Evolutionary conservation across 177 flowering plant genomes (phyloP).

Genomic region (Vitis hybrid): DNA sequence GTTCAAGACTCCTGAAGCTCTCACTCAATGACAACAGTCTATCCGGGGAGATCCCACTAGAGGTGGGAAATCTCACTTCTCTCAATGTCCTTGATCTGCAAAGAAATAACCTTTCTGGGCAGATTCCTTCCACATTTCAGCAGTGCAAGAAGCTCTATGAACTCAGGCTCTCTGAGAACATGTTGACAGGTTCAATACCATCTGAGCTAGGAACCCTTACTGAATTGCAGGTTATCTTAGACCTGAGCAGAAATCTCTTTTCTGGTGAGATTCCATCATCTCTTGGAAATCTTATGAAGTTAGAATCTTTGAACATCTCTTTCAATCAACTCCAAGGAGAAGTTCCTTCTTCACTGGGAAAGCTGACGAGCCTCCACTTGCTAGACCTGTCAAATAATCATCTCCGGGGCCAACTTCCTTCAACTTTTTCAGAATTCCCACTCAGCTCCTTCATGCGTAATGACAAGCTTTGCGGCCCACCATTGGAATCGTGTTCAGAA

Average conservation of each 20-base stretch:
- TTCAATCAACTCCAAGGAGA: slow-evolving; percentile 65
- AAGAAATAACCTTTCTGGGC: slow-evolving; percentile 66
- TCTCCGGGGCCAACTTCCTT: slow-evolving; percentile 67
- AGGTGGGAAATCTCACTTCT: slow-evolving; percentile 68
- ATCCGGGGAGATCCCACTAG: slow-evolving; percentile 67
- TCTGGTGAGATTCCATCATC: slow-evolving; percentile 77
- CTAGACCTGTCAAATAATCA: slow-evolving; percentile 72
- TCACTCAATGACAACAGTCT: slow-evolving; percentile 64
- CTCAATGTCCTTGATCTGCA: slow-evolving; percentile 78
- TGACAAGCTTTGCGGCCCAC: slow-evolving; percentile 70
- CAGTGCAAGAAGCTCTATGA: slow-evolving; percentile 74
- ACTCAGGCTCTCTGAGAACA: slow-evolving; percentile 66
- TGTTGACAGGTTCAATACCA: slow-evolving; percentile 67
- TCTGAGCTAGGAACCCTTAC: slow-evolving; percentile 61
- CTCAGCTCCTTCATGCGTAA: slow-evolving; percentile 61
- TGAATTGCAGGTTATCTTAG: slow-evolving; percentile 75
- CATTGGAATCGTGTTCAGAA: slow-evolving; percentile 42
- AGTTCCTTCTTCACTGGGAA: slow-evolving; percentile 65
- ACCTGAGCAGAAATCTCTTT: slow-evolving; percentile 60
- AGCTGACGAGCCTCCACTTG: slow-evolving; percentile 66
- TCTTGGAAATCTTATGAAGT: slow-evolving; percentile 61
- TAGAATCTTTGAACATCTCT: slow-evolving; percentile 80
- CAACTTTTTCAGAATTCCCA: slow-evolving; percentile 62
- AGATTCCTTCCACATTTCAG: slow-evolving; percentile 68
- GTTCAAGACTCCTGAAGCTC: slow-evolving; percentile 71